These are phyloP conservation scores for Catenaria anguillulae DNA, from an alignment of 371 early-diverging fungal genomes.

Conservation along the genomic window DNA sequence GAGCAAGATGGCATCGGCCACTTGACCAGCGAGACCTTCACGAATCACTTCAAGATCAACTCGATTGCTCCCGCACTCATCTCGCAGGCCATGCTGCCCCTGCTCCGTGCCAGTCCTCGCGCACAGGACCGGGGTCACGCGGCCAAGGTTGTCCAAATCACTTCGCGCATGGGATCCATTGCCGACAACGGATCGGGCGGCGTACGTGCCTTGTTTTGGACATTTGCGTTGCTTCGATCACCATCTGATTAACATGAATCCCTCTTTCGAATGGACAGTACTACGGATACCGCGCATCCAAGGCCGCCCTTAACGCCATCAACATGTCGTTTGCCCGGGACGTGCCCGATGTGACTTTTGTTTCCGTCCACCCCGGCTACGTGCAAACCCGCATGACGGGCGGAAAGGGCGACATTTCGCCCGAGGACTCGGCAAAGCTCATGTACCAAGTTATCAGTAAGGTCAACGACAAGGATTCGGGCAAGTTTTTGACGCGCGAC, in stretches of 20 bases:
- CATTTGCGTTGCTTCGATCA: not conserved
- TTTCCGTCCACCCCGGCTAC: constrained; percentile 12
- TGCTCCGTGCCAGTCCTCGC: not conserved
- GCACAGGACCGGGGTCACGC: not conserved
- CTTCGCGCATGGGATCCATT: constrained; percentile 15
- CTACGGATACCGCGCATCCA: constrained; percentile 16
- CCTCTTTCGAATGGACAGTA: too few relatives aligned
- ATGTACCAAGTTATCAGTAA: constrained; percentile 2
- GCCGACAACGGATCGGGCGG: constrained; percentile 12
- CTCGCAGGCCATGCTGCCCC: constrained; percentile 11
- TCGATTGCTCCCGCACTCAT: constrained; percentile 11
- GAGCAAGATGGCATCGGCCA: constrained; percentile 1
- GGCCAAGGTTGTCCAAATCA: constrained; percentile 11
- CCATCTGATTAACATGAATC: too few relatives aligned
- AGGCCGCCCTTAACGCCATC: constrained; percentile 13
- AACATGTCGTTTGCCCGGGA: constrained; percentile 8
- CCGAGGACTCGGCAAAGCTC: constrained; percentile 4
- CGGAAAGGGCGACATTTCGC: constrained; percentile 12
- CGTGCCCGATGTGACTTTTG: constrained; percentile 1
- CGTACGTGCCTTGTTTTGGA: too few relatives aligned
- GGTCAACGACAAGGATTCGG: not conserved
- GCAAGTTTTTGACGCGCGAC: constrained; percentile 12
- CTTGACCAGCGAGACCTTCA: not conserved
- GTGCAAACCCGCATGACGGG: constrained; percentile 12
- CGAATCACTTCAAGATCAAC: constrained; percentile 9